Percentiles rank a stretch among this genome's conserved stretches.
Conservation (phyloP, 345 rosid genomes). For the Linum tenue region DNA sequence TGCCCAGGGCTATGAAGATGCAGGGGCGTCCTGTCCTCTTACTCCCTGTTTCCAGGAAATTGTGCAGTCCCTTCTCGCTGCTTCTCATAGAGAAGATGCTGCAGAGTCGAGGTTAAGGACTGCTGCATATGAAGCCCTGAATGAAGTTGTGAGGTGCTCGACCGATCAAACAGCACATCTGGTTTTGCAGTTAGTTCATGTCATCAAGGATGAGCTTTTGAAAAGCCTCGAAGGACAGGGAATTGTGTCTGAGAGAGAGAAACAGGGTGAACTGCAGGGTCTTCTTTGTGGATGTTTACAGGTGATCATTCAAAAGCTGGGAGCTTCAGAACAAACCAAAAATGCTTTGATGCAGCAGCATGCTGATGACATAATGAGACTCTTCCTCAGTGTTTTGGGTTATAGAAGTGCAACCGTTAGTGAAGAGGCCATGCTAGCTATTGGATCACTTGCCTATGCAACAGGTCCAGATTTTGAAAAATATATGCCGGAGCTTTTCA, state of each 20-base stretch:
- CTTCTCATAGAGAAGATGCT: slow-evolving; percentile 69
- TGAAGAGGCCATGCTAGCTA: slow-evolving; percentile 98
- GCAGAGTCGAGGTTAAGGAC: slow-evolving; percentile 64
- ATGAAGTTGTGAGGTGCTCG: slow-evolving; percentile 81
- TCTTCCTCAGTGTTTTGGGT: slow-evolving; percentile 74
- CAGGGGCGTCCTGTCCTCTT: slow-evolving; percentile 55
- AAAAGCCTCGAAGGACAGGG: slow-evolving; percentile 68
- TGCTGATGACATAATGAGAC: slow-evolving; percentile 72
- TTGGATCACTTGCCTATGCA: slow-evolving; percentile 90
- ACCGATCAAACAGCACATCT: slow-evolving; percentile 50
- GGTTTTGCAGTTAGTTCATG: slow-evolving; percentile 63
- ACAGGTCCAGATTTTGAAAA: slow-evolving; percentile 66
- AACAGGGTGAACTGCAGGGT: slow-evolving; percentile 84
- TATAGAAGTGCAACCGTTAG: slow-evolving; percentile 89
- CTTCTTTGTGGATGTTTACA: slow-evolving; percentile 91
- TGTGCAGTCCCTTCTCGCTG: slow-evolving; percentile 44
- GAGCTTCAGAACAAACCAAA: slow-evolving; percentile 54
- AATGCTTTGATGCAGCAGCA: slow-evolving; percentile 41
- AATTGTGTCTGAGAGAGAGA: slow-evolving; percentile 68
- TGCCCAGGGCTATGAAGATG: slow-evolving; percentile 85
- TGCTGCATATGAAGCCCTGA: slow-evolving; percentile 80
- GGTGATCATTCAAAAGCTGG: slow-evolving; percentile 82
- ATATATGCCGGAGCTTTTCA: slow-evolving; percentile 69
- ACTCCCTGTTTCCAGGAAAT: slow-evolving; percentile 63
- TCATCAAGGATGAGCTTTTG: slow-evolving; percentile 56